phyloP scores from a whole-genome alignment of 192 early-diverging fungal species.

The Linnemannia schmuckeri region DNA sequence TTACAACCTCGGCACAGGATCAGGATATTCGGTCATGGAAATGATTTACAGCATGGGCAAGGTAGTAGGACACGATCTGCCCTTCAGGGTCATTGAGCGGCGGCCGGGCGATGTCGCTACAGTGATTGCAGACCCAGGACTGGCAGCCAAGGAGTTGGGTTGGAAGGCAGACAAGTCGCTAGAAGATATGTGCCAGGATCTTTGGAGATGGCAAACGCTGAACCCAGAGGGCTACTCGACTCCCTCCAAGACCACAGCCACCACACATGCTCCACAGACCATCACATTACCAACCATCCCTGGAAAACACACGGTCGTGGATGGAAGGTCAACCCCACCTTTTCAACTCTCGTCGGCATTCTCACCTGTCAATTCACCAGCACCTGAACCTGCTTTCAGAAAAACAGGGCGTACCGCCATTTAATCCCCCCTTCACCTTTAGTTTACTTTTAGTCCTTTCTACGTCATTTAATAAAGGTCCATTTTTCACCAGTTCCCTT shows the following conservation, averaged over 20 bases:
- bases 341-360: neutral
- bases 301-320: neutral
- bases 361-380: slow-evolving; percentile 11
- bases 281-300: neutral
- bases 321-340: slow-evolving; percentile 15
- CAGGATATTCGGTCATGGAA: slow-evolving; percentile 92
- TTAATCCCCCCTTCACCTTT: neutral
- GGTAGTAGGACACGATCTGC: slow-evolving; percentile 85
- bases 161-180: slow-evolving; percentile 55
- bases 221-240: slow-evolving; percentile 63
- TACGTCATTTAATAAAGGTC: neutral
- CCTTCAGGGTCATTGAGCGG: slow-evolving; percentile 72
- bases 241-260: neutral
- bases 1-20: slow-evolving; percentile 93
- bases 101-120: slow-evolving; percentile 87
- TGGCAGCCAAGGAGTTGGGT: slow-evolving; percentile 45
- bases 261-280: neutral
- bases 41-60: slow-evolving; percentile 87
- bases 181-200: slow-evolving; percentile 62
- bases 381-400: slow-evolving; percentile 4
- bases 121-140: slow-evolving; percentile 81
- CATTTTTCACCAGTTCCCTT: neutral
- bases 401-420: slow-evolving; percentile 10
- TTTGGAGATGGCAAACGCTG: slow-evolving; percentile 64
- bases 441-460: neutral